Conservation (phyloP, 2,329 filamentous ascomycete genomes). For the Epichloe gansuensis region DNA sequence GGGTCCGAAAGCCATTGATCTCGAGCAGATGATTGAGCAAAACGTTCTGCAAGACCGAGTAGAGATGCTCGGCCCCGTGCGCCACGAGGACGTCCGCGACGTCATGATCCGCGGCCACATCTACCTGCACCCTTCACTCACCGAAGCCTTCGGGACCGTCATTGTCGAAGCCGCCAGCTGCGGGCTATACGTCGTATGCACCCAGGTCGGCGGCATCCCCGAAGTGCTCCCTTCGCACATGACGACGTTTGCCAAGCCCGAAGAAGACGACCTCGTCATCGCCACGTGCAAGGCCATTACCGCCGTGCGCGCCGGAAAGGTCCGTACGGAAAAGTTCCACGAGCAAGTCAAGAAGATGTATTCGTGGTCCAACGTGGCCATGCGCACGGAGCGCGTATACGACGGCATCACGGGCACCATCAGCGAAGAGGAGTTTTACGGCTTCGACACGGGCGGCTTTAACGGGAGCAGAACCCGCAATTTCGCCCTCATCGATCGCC, state of each 20-base stretch:
- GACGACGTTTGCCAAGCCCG: conserved; percentile 93
- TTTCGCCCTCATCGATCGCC: conserved; percentile 82
- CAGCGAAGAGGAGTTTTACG: conserved; percentile 77
- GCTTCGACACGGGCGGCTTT: conserved; percentile 58
- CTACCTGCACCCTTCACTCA: conserved; percentile 87
- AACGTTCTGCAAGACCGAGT: conserved; percentile 90
- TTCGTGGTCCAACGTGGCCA: conserved; percentile 91
- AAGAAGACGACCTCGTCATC: conserved; percentile 85
- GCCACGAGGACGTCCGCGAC: conserved; percentile 91
- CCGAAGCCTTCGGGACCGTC: conserved; percentile 94
- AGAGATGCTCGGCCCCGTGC: conserved; percentile 78
- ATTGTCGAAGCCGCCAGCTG: conserved; percentile 95
- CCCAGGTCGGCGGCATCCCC: conserved; percentile 89
- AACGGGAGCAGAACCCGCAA: conserved; percentile 64
- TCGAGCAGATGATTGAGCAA: conserved; percentile 96
- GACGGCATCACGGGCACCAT: conserved; percentile 83
- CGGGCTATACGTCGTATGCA: conserved; percentile 92
- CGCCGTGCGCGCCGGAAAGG: conserved; percentile 69
- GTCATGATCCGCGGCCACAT: conserved; percentile 97
- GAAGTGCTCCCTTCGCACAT: conserved; percentile 93
- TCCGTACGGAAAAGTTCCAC: conserved; percentile 88
- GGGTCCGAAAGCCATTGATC: conserved; percentile 89
- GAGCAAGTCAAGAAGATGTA: conserved; percentile 98
- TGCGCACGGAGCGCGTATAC: conserved; percentile 89
- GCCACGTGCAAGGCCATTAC: conserved; percentile 85